Percentiles rank a stretch among this genome's conserved stretches.
These are phyloP conservation scores for Teratosphaeria nubilosa DNA, from an alignment of 2,329 filamentous ascomycete genomes.

Conservation along the genomic window DNA sequence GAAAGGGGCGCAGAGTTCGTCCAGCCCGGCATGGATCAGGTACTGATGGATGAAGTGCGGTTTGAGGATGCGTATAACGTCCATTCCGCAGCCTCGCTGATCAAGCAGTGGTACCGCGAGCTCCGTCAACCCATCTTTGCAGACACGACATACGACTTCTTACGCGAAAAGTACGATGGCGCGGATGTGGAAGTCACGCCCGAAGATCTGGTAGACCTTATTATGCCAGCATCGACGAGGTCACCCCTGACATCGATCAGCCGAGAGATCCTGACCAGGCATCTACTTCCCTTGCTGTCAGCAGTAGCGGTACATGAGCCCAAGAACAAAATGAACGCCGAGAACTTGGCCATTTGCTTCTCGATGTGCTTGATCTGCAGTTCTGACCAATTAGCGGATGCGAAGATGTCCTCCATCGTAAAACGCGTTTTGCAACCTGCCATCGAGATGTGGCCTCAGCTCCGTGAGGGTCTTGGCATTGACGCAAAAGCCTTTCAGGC, in stretches of 20 bases:
- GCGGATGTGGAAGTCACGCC: constrained; percentile 29
- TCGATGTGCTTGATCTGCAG: constrained; percentile 43
- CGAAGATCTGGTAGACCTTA: constrained; percentile 35
- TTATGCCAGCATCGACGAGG: constrained; percentile 37
- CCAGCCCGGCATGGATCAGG: constrained; percentile 27
- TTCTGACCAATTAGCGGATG: constrained; percentile 45
- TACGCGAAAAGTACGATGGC: constrained; percentile 34
- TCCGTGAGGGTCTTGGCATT: constrained; percentile 34
- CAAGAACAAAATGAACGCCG: constrained; percentile 46
- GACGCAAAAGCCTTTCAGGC: constrained; percentile 27
- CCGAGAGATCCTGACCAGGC: constrained; percentile 39
- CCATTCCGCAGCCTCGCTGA: constrained; percentile 42
- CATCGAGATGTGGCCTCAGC: constrained; percentile 35
- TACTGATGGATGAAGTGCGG: constrained; percentile 35
- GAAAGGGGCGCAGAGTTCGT: constrained; percentile 29
- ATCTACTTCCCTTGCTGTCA: constrained; percentile 44
- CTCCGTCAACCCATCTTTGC: constrained; percentile 44
- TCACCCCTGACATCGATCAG: constrained; percentile 37
- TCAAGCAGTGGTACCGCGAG: constrained; percentile 48
- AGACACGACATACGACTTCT: constrained; percentile 36
- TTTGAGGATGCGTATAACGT: constrained; percentile 43
- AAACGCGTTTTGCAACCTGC: constrained; percentile 39
- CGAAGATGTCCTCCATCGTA: constrained; percentile 43
- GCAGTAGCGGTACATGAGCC: constrained; percentile 35
- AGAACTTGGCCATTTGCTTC: constrained; percentile 46